A percentile compares a stretch with the other conserved stretches of the same genome.
These are phyloP conservation scores for Populus hybrid DNA, from an alignment of 441 rosid species.

Conservation along the genomic window DNA sequence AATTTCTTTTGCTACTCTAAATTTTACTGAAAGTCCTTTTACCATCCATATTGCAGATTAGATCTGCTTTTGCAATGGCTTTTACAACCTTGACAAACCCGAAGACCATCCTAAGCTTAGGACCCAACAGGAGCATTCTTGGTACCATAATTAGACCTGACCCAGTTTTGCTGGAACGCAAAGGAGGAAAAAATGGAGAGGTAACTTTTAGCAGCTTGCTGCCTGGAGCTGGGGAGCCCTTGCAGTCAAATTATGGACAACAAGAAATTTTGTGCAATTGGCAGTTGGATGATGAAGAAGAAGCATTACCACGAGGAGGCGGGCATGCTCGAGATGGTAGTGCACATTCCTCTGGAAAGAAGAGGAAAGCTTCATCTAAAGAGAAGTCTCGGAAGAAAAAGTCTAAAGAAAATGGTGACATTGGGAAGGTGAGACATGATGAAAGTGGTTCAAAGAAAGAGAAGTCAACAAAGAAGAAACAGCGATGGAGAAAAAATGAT, in stretches of 20 bases:
- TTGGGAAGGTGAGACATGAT: constrained; percentile 16
- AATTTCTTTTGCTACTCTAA: background rate
- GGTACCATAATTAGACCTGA: constrained; percentile 93
- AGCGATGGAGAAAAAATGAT: constrained; percentile 15
- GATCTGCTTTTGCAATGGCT: constrained; percentile 91
- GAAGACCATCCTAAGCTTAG: constrained; percentile 51
- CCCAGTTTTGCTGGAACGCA: constrained; percentile 60
- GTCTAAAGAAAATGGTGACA: constrained; percentile 31
- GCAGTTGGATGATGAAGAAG: constrained; percentile 67
- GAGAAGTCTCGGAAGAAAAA: constrained; percentile 42
- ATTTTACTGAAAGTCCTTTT: background rate
- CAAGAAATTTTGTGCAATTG: constrained; percentile 70
- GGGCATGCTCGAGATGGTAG: constrained; percentile 27
- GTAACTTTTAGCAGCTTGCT: constrained; percentile 67
- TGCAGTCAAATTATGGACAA: constrained; percentile 29
- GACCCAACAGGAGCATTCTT: constrained; percentile 77
- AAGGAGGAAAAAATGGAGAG: constrained; percentile 71
- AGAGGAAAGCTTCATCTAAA: constrained; percentile 46
- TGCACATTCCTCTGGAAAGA: constrained; percentile 46
- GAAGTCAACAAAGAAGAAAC: constrained; percentile 35
- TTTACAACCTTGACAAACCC: constrained; percentile 65
- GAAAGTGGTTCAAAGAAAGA: constrained; percentile 35
- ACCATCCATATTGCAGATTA: constrained; percentile 47
- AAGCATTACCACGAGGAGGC: constrained; percentile 59
- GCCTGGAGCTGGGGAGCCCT: constrained; percentile 86